Evolutionary conservation across 2,329 filamentous ascomycete genomes (phyloP), one percentile per base, ranked within the genome.

Genomic region (Phialophora chinensis): DNA sequence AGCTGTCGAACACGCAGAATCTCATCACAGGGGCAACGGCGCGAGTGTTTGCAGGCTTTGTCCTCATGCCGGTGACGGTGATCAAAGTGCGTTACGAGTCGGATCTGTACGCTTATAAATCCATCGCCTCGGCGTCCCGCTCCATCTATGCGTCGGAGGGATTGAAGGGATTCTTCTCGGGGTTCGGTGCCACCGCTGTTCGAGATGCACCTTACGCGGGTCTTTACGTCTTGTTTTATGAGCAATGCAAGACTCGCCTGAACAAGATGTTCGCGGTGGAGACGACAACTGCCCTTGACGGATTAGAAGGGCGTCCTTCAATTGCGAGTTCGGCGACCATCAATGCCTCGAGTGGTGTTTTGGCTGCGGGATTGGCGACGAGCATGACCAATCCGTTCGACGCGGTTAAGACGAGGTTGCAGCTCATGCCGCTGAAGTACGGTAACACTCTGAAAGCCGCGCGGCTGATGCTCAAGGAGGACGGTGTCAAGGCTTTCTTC

Each of bases 61-160:
- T 96, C 54, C 88, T 98, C 80, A 98, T 97, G 91, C 95, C 95
- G 1, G 87, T 98, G 67, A 99, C 95, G 1, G 90, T 99, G 53
- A 90, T 99, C 74, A 99, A 99, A 77, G 95, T 98, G 52, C 91
- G 95, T 53, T 98, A 96, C 76, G 95, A 99, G 78, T 94, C 90
- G 29, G 93, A 86, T 68, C 82, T 94, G 52, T 99, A 97, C 81
- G 82, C 87, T 2, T 98, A 98, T 80, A 85, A 85, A 27, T 94
- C 92, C 1, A 82, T 98, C 27, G 79, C 85, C 49, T 84, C 87
- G 44, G 95, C 95, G 0, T 88, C 86, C 1, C 82, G 82, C 38
- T 92, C 95, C 72, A 97, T 98, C 31, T 80, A 90, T 60, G 83
- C 84, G 7, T 86, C 82, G 0, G 89, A 94, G 72, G 93, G 95